Conservation (phyloP, 805 yeast genomes). For the Metahyphopichia silvanorum region DNA sequence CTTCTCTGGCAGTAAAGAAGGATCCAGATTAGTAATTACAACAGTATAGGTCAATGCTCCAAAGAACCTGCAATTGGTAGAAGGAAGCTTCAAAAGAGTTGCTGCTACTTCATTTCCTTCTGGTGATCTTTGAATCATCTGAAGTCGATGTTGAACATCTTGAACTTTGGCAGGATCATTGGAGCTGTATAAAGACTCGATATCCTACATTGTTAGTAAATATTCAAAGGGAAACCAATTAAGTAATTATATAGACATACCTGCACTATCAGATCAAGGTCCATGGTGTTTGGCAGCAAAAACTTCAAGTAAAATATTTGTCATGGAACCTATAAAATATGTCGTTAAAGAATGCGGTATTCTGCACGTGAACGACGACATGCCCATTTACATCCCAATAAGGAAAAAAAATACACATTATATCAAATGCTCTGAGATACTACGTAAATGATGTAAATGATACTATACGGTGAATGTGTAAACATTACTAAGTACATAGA, state of each 20-base stretch:
- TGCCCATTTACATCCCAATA: too few species aligned
- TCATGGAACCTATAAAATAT: too few species aligned
- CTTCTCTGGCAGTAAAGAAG: slow-evolving; percentile 4
- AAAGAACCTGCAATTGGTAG: slow-evolving; percentile 59
- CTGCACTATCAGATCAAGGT: slow-evolving; percentile 7
- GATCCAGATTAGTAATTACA: slow-evolving; percentile 35
- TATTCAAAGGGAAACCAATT: background rate
- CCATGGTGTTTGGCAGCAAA: too few species aligned
- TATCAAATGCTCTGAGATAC: too few species aligned
- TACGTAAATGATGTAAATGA: too few species aligned
- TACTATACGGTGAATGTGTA: too few species aligned
- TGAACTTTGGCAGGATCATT: slow-evolving; percentile 35
- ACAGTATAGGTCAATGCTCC: slow-evolving; percentile 83
- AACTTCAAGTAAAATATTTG: too few species aligned
- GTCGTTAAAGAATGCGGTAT: too few species aligned
- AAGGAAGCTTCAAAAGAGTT: slow-evolving; percentile 39
- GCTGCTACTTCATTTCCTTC: slow-evolving; percentile 60
- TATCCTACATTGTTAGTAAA: slow-evolving; percentile 19
- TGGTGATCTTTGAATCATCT: slow-evolving; percentile 52
- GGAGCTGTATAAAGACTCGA: slow-evolving; percentile 45
- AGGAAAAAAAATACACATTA: too few species aligned
- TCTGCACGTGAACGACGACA: too few species aligned
- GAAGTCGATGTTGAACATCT: slow-evolving; percentile 53
- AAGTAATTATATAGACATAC: slow-evolving; percentile 7
- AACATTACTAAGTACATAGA: too few species aligned